Evolutionary conservation across 2,329 filamentous ascomycete genomes (phyloP), one percentile per base, ranked within the genome.

Genomic region (Fusarium hostae): DNA sequence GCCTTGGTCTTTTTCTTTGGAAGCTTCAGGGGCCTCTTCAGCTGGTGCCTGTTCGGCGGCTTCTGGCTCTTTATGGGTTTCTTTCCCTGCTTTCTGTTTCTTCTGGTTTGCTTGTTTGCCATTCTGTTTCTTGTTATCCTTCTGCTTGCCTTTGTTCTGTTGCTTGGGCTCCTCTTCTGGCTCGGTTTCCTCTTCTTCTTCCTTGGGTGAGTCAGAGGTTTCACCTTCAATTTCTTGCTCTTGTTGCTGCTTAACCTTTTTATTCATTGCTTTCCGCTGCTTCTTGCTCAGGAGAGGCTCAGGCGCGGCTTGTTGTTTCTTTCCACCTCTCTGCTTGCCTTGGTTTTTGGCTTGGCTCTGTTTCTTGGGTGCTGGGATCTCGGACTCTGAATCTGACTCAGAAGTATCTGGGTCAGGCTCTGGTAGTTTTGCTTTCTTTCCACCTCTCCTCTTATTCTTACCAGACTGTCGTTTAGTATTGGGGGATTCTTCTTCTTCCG

Each of bases 371-470:
- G 66, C 41, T 39, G 55, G 28, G 22, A 44, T 50, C 39, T 75
- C 67, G 20, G 58, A 20, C 28, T 56, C 52, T 30, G 48, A 52
- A 24, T 76, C 73, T 22, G 67, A 74, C 18, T 70, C 67, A 6
- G 74, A 74, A 10, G 72, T 70, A 47, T 79, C 74, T 20, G 62
- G 63, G 10, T 80, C 78, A 6, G 74, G 47, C 13, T 76, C 78
- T 20, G 71, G 61, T 45, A 71, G 66, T 24, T 64, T 68, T 47
- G 43, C 59, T 41, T 76, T 75, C 56, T 75, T 75, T 12, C 61
- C 63, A 10, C 44, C 67, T 13, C 71, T 75, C 45, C 71, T 73
- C 48, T 71, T 72, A 4, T 48, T 66, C 51, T 74, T 77, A n/a
- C 63, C 55, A 50, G 73, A 71, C 34, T 75, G 63, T 30, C 34